phyloP scores from a whole-genome alignment of 345 rosid genomes.

The Aegle marmelos region DNA sequence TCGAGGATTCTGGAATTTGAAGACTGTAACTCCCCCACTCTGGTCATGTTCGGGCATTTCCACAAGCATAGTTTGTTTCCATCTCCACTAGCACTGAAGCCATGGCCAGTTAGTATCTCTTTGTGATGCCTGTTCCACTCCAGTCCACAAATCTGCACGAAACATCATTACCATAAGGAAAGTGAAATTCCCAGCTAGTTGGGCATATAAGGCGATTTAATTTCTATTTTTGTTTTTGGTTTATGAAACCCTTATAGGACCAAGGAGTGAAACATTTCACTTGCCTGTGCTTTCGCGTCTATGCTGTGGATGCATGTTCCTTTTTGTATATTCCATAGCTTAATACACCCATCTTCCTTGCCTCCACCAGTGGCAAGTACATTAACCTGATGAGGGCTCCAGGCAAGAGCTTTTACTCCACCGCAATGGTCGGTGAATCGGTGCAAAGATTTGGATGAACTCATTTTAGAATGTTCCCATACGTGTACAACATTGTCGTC shows the following conservation, averaged over 20 bases:
- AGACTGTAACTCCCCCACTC: conserved; percentile 27
- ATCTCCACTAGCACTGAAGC: conserved; percentile 26
- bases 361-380: conserved; percentile 63
- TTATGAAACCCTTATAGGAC: background rate
- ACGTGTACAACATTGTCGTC: conserved; percentile 41
- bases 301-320: conserved; percentile 35
- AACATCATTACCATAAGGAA: background rate
- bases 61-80: conserved; percentile 41
- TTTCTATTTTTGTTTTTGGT: too few species aligned
- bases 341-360: conserved; percentile 41
- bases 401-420: conserved; percentile 58
- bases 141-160: conserved; percentile 45
- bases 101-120: conserved; percentile 57
- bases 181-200: background rate
- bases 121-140: conserved; percentile 63
- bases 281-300: conserved; percentile 50
- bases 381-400: conserved; percentile 49
- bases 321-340: conserved; percentile 37
- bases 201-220: background rate
- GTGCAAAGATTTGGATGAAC: conserved; percentile 38
- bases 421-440: conserved; percentile 34
- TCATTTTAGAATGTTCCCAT: conserved; percentile 51
- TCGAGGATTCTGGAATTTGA: conserved; percentile 38
- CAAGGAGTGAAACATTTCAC: background rate
- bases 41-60: conserved; percentile 48